These are phyloP conservation scores for Raphanus hybrid DNA, from an alignment of 441 rosid genomes.

Conservation along the genomic window DNA sequence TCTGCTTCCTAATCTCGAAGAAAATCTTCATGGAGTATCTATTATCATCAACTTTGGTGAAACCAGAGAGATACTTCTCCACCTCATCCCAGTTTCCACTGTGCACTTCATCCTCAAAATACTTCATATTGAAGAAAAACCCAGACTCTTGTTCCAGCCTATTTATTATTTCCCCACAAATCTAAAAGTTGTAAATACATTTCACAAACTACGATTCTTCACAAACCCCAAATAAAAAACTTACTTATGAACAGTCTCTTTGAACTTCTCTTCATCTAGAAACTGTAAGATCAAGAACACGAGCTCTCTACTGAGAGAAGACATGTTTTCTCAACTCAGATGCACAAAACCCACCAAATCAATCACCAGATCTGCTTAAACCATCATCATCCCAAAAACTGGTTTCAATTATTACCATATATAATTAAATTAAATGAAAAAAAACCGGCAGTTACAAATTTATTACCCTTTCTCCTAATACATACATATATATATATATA, in stretches of 20 bases:
- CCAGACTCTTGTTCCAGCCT: slow-evolving; percentile 99
- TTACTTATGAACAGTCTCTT: slow-evolving; percentile 97
- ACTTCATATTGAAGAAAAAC: slow-evolving; percentile 96
- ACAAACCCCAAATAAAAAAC: slow-evolving; percentile 23
- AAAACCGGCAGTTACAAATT: slow-evolving; percentile 8
- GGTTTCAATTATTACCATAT: slow-evolving; percentile 18
- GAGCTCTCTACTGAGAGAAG: slow-evolving; percentile 99
- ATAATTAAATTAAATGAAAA: not conserved
- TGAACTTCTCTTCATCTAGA: slow-evolving; percentile 97
- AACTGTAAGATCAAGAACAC: slow-evolving; percentile 98
- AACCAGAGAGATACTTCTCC: slow-evolving; percentile 95
- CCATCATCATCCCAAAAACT: slow-evolving; percentile 36
- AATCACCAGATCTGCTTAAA: slow-evolving; percentile 66
- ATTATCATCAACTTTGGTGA: slow-evolving; percentile 97
- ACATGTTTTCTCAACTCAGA: slow-evolving; percentile 60
- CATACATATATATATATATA: not conserved
- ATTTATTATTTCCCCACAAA: slow-evolving; percentile 12
- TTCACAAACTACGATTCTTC: slow-evolving; percentile 28
- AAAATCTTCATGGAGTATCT: slow-evolving; percentile 98
- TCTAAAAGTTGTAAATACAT: slow-evolving; percentile 19
- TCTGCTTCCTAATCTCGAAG: slow-evolving; percentile 99
- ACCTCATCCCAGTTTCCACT: slow-evolving; percentile 98
- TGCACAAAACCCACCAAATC: slow-evolving; percentile 40
- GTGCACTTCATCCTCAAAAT: slow-evolving; percentile 97
- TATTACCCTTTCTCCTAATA: slow-evolving; percentile 5